Evolutionary conservation across 495 filamentous ascomycete genomes (phyloP), one percentile per base, ranked within the genome.

Genomic region (Gamarada debralockiae): DNA sequence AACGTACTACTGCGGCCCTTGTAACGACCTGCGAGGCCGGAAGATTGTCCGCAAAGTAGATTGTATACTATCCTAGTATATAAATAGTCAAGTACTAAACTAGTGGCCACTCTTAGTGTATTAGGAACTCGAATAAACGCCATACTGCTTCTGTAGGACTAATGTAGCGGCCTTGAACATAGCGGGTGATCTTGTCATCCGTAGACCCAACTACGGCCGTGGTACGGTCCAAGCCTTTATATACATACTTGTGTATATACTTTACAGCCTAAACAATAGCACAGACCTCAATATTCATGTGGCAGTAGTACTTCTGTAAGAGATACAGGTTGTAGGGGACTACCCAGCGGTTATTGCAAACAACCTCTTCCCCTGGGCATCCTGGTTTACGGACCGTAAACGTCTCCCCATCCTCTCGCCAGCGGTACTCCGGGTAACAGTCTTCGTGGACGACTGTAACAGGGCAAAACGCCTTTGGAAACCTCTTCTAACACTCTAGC

Each of bases 211-310:
- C 21, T 34, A 25, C 15, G 17, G 47, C 22, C n/a, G 39, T 47
- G 2, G 25, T 57, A 18, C 36, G 3, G 25, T 60, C 53, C 14
- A 33, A 37, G 10, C 54, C 57, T 57, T 59, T 59, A 51, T 59
- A 59, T 20, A 59, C 39, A 40, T 59, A 59, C 50, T 59, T 59
- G 52, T 57, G 24, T 3, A 59, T 57, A 51, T 59, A 58, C 31
- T 53, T 53, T 12, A 53, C 41, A 39, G 55, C 54, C 24, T 53
- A 29, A 14, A 58, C 33, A 8, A 22, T 20, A 1, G 31, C 37
- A 33, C 51, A 58, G n/a, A 58, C 40, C 50, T 58, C 24, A 8
- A 58, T 33, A 29, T 58, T 58, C 6, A 59, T 56, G 56, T 52
- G 14, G 4, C 8, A 39, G 13, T 24, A n/a, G 34, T 56, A 57